Conservation (phyloP, 169 alveolate genomes). For the Cryptosporidium tyzzeri region DNA sequence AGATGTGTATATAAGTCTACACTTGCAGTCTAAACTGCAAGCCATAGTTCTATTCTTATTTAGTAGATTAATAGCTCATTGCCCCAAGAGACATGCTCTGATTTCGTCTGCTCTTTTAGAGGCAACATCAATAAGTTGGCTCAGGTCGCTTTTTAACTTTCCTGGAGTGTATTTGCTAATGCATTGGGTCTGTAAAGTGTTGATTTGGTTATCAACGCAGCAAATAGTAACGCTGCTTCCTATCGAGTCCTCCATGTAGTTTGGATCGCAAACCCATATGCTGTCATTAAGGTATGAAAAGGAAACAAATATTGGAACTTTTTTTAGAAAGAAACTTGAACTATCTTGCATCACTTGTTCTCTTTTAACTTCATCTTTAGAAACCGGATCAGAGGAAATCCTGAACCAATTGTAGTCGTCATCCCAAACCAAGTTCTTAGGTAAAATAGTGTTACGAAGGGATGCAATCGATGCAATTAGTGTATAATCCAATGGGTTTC, state of each 20-base stretch:
- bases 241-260: conserved; percentile 51
- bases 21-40: not conserved
- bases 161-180: conserved; percentile 27
- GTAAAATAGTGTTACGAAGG: conserved; percentile 14
- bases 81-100: not conserved
- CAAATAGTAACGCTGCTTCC: conserved; percentile 48
- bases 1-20: not conserved
- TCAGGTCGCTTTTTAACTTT: conserved; percentile 9
- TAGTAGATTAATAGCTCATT: not conserved
- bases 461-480: conserved; percentile 48
- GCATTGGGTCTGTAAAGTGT: conserved; percentile 43
- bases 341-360: not conserved
- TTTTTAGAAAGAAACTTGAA: conserved; percentile 18
- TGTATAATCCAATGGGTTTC: conserved; percentile 56
- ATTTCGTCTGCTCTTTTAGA: conserved; percentile 45
- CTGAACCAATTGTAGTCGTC: conserved; percentile 33
- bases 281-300: conserved; percentile 38
- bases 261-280: conserved; percentile 73
- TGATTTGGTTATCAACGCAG: conserved; percentile 36
- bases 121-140: conserved; percentile 21
- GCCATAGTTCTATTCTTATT: not conserved
- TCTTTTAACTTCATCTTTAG: not conserved
- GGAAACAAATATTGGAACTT: conserved; percentile 66
- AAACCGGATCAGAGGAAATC: not conserved
- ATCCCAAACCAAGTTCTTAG: conserved; percentile 50